These are phyloP conservation scores for Komagataella pastoris DNA, from an alignment of 805 yeast species.

Conservation along the genomic window DNA sequence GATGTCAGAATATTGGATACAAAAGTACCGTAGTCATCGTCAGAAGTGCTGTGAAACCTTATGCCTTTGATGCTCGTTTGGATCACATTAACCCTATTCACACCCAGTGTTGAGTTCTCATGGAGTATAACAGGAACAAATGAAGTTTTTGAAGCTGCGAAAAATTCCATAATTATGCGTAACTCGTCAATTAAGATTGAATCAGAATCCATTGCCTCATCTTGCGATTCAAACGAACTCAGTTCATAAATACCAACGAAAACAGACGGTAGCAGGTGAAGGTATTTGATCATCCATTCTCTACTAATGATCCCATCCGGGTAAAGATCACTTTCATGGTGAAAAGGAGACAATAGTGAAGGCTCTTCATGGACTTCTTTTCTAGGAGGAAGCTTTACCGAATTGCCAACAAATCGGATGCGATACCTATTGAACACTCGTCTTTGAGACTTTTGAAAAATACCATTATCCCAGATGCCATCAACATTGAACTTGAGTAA, in stretches of 20 bases:
- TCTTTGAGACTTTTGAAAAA: neutral
- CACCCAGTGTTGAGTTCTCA: neutral
- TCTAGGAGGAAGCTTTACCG: neutral
- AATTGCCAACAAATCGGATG: neutral
- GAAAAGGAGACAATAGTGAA: conserved; percentile 29
- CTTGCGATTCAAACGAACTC: conserved; percentile 4
- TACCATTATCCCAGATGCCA: neutral
- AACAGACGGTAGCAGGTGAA: conserved; percentile 30
- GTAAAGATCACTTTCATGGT: conserved; percentile 22
- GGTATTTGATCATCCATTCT: conserved; percentile 43
- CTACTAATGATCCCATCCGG: conserved; percentile 28
- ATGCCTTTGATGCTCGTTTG: neutral
- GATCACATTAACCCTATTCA: neutral
- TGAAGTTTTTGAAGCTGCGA: neutral
- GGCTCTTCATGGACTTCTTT: neutral
- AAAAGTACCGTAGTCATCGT: neutral
- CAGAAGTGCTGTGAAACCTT: neutral
- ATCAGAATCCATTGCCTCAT: neutral
- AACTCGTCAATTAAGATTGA: neutral
- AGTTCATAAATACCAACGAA: conserved; percentile 31
- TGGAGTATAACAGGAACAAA: neutral
- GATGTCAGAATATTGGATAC: neutral
- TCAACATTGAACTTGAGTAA: neutral
- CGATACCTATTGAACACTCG: neutral
- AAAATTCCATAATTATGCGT: neutral